A percentile compares a stretch with the other conserved stretches of the same genome.
These are phyloP conservation scores for Thymus quinquecostatus DNA, from an alignment of 257 asterid species.

Conservation along the genomic window DNA sequence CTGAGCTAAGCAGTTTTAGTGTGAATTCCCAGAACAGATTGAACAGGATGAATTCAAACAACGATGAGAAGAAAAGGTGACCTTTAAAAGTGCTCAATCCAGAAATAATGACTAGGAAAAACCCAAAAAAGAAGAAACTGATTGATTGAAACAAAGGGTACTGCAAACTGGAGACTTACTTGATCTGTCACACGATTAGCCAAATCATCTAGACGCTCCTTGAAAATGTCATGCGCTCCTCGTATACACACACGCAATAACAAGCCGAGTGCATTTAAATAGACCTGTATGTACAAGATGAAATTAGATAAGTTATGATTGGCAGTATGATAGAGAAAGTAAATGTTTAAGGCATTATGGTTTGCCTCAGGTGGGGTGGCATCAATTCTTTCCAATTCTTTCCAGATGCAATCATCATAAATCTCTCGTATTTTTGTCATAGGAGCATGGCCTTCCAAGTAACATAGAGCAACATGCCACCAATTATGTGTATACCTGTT, in stretches of 20 bases:
- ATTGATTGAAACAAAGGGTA: background rate
- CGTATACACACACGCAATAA: slow-evolving; percentile 70
- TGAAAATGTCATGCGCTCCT: slow-evolving; percentile 56
- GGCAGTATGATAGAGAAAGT: background rate
- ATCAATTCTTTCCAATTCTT: slow-evolving; percentile 82
- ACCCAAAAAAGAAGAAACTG: background rate
- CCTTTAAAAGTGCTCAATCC: background rate
- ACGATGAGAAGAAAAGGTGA: slow-evolving; percentile 5
- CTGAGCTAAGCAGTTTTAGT: slow-evolving; percentile 41
- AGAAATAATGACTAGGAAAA: slow-evolving; percentile 1
- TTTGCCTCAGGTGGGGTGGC: slow-evolving; percentile 70
- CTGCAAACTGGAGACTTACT: slow-evolving; percentile 54
- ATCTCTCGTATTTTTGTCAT: slow-evolving; percentile 64
- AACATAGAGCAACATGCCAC: slow-evolving; percentile 98
- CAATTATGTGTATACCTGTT: slow-evolving; percentile 94
- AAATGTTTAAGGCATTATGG: slow-evolving; percentile 7
- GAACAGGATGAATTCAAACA: slow-evolving; percentile 10
- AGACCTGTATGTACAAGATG: slow-evolving; percentile 59
- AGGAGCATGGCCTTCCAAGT: slow-evolving; percentile 81
- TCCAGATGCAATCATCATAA: slow-evolving; percentile 74
- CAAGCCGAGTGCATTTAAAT: slow-evolving; percentile 79
- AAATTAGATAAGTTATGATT: slow-evolving; percentile 17
- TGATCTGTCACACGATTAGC: slow-evolving; percentile 59
- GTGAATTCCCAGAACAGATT: slow-evolving; percentile 23
- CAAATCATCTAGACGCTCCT: slow-evolving; percentile 60